Evolutionary conservation across 2,329 filamentous ascomycete genomes (phyloP).

Genomic region (Coniochaeta prunicola): DNA sequence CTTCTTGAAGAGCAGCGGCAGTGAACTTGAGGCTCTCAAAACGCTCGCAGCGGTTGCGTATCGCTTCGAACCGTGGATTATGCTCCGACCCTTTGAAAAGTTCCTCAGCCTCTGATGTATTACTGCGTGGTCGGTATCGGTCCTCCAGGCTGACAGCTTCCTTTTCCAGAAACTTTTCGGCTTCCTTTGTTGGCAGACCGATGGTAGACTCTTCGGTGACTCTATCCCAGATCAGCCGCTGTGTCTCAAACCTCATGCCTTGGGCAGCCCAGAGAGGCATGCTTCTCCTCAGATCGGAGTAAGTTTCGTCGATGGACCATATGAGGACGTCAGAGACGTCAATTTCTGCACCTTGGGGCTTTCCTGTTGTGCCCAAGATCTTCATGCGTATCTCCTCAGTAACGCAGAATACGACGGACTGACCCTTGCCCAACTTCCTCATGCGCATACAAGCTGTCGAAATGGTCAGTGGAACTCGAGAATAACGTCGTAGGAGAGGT

Average conservation of each 20-base stretch:
- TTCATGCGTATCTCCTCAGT: conserved; percentile 50
- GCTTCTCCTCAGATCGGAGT: conserved; percentile 35
- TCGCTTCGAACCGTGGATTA: conserved; percentile 14
- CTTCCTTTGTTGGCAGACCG: conserved; percentile 17
- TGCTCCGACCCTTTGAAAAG: conserved; percentile 1
- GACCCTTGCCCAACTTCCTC: conserved; percentile 58
- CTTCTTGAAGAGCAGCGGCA: conserved; percentile 44
- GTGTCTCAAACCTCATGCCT: conserved; percentile 41
- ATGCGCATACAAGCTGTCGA: conserved; percentile 63
- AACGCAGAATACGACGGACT: conserved; percentile 56
- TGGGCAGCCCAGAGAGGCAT: conserved; percentile 56
- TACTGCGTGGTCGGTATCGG: conserved; percentile 37
- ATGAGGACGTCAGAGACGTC: conserved; percentile 45
- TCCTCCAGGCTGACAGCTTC: conserved; percentile 45
- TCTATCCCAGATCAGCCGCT: conserved; percentile 27
- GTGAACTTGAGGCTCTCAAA: conserved; percentile 24
- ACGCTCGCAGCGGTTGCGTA: conserved; percentile 26
- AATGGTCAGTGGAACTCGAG: neutral
- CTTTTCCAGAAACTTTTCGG: conserved; percentile 42
- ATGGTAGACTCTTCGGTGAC: neutral
- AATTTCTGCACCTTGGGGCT: conserved; percentile 20
- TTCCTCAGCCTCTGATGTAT: neutral
- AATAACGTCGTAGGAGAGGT: neutral
- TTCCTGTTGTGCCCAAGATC: conserved; percentile 29
- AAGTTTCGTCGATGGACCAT: conserved; percentile 55